phyloP scores from a whole-genome alignment of 2,329 filamentous ascomycete genomes.

The Diaporthe aspalathi region DNA sequence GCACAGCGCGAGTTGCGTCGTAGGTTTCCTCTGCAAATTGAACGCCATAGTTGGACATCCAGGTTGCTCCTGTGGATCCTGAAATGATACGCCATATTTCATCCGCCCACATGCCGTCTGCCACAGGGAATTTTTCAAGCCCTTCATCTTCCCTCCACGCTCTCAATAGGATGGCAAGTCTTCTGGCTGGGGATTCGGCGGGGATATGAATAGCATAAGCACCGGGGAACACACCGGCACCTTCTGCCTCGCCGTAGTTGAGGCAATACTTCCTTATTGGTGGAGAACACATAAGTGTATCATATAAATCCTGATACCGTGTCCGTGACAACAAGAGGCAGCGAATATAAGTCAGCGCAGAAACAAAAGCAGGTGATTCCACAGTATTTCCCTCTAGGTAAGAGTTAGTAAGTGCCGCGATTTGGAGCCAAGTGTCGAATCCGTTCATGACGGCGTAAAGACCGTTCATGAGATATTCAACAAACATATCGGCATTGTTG shows the following conservation, averaged over 20 bases:
- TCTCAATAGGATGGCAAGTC: not conserved
- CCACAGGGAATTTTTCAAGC: rapidly evolving
- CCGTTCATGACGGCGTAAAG: not conserved
- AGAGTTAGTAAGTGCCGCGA: no score
- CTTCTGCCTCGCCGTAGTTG: not conserved
- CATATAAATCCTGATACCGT: no score
- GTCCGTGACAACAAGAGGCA: no score
- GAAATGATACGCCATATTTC: not conserved
- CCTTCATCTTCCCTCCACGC: rapidly evolving
- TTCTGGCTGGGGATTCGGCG: no score
- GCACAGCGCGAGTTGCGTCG: not conserved
- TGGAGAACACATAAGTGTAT: not conserved
- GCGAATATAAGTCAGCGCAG: no score
- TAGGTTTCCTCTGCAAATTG: not conserved
- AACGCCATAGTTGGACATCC: not conserved
- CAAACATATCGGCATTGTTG: not conserved
- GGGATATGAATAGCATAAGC: no score
- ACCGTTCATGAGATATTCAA: not conserved
- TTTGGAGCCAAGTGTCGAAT: not conserved
- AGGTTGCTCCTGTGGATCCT: not conserved
- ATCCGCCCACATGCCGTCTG: not conserved
- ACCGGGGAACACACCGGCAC: no score
- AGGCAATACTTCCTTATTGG: not conserved
- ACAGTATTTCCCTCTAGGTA: no score
- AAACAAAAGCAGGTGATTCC: no score